Evolutionary conservation across 306 rosid genomes (phyloP).

Genomic region (Ammopiptanthus mongolicus): DNA sequence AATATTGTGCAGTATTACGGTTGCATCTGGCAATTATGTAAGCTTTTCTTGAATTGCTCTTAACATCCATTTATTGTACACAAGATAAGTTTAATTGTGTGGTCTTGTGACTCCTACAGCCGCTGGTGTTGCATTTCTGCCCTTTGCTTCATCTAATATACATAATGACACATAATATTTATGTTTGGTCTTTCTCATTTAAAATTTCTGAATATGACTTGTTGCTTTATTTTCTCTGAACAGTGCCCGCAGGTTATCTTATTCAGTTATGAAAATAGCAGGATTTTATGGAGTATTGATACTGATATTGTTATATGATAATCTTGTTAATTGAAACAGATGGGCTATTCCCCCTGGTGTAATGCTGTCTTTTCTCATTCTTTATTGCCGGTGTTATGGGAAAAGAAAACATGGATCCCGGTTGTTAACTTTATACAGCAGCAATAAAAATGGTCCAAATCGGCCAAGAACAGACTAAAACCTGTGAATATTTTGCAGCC

Average conservation of each 20-base stretch:
- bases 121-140: no score
- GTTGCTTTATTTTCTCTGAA: no score
- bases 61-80: no score
- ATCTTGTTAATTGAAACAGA: constrained; percentile 46
- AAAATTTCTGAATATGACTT: no score
- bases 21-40: no score
- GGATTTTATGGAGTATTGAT: background rate
- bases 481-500: background rate
- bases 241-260: background rate
- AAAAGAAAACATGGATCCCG: constrained; percentile 60
- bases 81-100: no score
- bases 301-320: background rate
- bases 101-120: no score
- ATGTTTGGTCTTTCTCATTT: no score
- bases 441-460: constrained; percentile 47
- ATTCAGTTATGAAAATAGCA: background rate
- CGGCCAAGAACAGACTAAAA: constrained; percentile 72
- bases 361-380: constrained; percentile 38
- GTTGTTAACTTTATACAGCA: constrained; percentile 67
- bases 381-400: constrained; percentile 92
- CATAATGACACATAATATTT: no score
- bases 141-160: no score
- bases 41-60: no score
- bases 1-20: constrained; percentile 97
- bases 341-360: constrained; percentile 88